Evolutionary conservation across 2,329 filamentous ascomycete genomes (phyloP).

Genomic region (Aureobasidium mangrovei): DNA sequence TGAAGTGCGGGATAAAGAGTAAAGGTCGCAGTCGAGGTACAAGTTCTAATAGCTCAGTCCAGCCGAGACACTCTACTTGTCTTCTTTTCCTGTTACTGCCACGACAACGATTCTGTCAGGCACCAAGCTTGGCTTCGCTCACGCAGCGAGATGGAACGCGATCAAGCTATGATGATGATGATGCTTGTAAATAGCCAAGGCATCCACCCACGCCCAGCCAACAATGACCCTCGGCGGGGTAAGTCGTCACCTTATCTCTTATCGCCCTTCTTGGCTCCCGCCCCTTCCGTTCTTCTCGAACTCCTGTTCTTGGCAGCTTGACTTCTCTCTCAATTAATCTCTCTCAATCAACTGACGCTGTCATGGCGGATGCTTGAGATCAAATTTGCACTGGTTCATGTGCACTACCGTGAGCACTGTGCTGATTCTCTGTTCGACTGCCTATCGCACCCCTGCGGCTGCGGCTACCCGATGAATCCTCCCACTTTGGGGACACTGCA

Average conservation of each 20-base stretch:
- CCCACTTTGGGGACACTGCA: too few species aligned
- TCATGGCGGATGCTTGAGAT: too few species aligned
- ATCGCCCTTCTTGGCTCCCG: background rate
- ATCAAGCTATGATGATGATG: background rate
- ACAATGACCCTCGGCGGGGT: background rate
- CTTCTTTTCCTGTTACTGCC: background rate
- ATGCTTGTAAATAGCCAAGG: too few species aligned
- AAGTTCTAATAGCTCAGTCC: background rate
- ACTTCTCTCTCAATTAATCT: too few species aligned
- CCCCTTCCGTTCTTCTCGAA: background rate
- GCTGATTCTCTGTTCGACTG: too few species aligned
- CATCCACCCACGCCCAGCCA: too few species aligned
- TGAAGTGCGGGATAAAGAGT: background rate
- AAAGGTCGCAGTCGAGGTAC: background rate
- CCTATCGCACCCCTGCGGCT: too few species aligned
- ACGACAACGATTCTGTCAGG: background rate
- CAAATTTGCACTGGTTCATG: too few species aligned
- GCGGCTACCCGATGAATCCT: too few species aligned
- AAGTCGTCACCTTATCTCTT: background rate
- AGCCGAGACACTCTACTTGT: constrained; percentile 1
- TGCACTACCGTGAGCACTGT: too few species aligned
- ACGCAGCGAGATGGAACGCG: background rate
- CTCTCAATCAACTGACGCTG: too few species aligned
- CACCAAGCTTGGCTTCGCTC: background rate
- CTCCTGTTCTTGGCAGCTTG: too few species aligned